These are phyloP conservation scores for Suhomyces sp. DNA, from an alignment of 805 yeast species.

Conservation along the genomic window DNA sequence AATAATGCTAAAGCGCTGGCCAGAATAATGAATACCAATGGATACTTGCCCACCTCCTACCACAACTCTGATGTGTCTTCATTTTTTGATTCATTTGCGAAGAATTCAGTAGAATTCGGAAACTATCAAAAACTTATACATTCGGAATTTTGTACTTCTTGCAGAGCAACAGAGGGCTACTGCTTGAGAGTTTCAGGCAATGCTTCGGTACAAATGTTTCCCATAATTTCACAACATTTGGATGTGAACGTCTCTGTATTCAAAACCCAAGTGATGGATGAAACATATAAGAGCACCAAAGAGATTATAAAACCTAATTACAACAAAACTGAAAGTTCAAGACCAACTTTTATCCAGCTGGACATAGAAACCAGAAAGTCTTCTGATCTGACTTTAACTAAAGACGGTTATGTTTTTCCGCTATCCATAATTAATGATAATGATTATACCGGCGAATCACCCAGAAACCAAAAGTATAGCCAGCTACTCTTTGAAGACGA, in stretches of 20 bases:
- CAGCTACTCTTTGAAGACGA: conserved; percentile 14
- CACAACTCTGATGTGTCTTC: conserved; percentile 4
- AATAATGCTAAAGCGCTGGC: background rate
- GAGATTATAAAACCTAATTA: background rate
- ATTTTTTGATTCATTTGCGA: conserved; percentile 43
- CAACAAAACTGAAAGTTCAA: background rate
- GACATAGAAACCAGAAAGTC: background rate
- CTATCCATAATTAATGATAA: background rate
- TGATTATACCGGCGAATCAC: background rate
- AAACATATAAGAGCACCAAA: background rate
- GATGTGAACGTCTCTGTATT: background rate
- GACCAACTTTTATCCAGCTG: background rate
- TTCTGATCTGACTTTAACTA: background rate
- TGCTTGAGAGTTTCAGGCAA: conserved; percentile 37
- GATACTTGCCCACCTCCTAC: conserved; percentile 13
- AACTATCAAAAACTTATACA: conserved; percentile 33
- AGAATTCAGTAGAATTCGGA: conserved; percentile 35
- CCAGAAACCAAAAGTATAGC: conserved; percentile 11
- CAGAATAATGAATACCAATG: conserved; percentile 18
- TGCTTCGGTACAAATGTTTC: conserved; percentile 23
- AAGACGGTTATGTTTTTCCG: background rate
- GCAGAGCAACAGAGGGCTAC: conserved; percentile 23
- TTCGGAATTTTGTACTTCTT: conserved; percentile 44
- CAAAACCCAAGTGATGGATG: background rate
- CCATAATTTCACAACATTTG: conserved; percentile 13